Percentiles rank a stretch among this genome's conserved stretches.
phyloP scores from a whole-genome alignment of 495 filamentous ascomycete genomes.

The Xylaria venustula region DNA sequence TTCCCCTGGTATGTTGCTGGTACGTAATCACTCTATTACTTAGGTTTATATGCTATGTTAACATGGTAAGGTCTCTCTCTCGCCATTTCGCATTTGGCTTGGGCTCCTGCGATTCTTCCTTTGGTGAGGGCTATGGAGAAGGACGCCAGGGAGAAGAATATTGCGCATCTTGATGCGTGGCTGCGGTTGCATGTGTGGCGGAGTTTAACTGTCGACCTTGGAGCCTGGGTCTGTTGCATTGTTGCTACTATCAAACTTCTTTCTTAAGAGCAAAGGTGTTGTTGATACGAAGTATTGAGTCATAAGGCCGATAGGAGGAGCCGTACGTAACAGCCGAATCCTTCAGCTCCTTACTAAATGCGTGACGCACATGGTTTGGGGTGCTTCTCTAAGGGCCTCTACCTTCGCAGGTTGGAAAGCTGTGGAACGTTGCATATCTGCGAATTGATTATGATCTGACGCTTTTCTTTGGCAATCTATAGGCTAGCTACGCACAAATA shows the following conservation, averaged over 20 bases:
- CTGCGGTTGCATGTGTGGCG: slow-evolving; percentile 12
- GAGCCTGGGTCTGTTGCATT: slow-evolving; percentile 10
- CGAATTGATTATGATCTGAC: too few species aligned
- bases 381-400: too few species aligned
- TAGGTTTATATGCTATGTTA: not conserved
- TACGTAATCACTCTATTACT: not conserved
- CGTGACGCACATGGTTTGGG: too few species aligned
- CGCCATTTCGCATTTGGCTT: slow-evolving; percentile 1
- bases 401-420: too few species aligned
- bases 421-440: too few species aligned
- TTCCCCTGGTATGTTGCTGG: slow-evolving; percentile 8
- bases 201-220: slow-evolving; percentile 10
- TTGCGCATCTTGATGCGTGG: slow-evolving; percentile 4
- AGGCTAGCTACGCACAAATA: too few species aligned
- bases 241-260: not conserved
- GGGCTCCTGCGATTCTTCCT: not conserved
- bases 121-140: slow-evolving; percentile 1
- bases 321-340: too few species aligned
- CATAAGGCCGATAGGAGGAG: too few species aligned
- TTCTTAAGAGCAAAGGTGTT: too few species aligned
- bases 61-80: not conserved
- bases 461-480: too few species aligned
- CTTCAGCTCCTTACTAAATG: too few species aligned
- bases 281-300: too few species aligned
- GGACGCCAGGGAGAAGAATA: slow-evolving; percentile 9